Evolutionary conservation across 2,329 filamentous ascomycete genomes (phyloP), one percentile per base, ranked within the genome.

Genomic region (Paracoccidioides brasiliensis): DNA sequence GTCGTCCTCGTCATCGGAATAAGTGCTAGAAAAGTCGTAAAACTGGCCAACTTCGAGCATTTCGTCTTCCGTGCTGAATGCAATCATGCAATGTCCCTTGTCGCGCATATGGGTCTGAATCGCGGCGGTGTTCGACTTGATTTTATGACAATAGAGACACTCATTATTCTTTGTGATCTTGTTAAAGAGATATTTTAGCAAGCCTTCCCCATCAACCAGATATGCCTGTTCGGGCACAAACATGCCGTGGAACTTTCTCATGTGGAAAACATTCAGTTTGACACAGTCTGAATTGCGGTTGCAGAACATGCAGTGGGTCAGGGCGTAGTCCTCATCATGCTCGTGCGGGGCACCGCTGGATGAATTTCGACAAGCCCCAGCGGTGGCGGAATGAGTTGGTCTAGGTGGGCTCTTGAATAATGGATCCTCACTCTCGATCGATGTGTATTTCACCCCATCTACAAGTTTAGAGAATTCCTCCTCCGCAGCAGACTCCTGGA

Each of bases 61-160:
- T 66, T 97, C 90, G 40, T 86, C 85, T 67, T 96, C 88, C 0
- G 84, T 85, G 53, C 85, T 83, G 69, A 91, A 98, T 0, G 89
- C 90, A 63, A 98, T 94, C 80, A 90, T 95, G 79, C 91, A 97
- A 72, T 98, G 93, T 0, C 89, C 86, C 68, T 90, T 91, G 69
- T 98, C 93, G 46, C 89, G 84, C 93, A 98, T 98, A 69, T 98
- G 93, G 0, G 90, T 96, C 67, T 96, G 90, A 32, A 90, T 82
- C 15, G 88, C 91, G 56, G 84, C 83, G 0, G 86, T 78, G 10
- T 84, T 90, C 59, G 84, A 81, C 67, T 93, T 88, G 45, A 85
- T 71, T 70, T 93, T 94, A 67, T 87, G 85, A 68, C 93, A 98
- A 67, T 84, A 90, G 49, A 98, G 71, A 69, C 93, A 98, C 69